Base-by-base conservation (phyloP, 164 flowering plant species). In the Nymphaea thermarum region DNA sequence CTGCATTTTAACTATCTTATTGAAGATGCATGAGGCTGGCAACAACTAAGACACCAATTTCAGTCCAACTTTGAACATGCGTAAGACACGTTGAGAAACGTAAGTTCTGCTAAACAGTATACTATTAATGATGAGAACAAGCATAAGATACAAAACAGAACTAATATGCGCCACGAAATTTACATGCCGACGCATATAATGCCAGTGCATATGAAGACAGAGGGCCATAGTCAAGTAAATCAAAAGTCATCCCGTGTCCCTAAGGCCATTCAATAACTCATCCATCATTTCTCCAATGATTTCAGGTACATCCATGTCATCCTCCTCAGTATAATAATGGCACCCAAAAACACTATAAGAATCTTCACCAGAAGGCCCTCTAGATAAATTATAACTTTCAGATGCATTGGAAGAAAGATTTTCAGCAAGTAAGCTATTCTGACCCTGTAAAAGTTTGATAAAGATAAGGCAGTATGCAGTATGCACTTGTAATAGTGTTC, bases 261-360 rank as follows among this genome's bases (percentile, higher is more conserved):
- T 87, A 78, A 94, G 80, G 44, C 97, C 96, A 65, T 86, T 79
- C 62, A 88, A 81, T 57, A 94, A 71, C 68, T 87, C 73, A 77
- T 88, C 99, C 75, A 94, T 88, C 36, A 91, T 82, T 75, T 94
- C 97, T 81, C 91, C 99, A 53, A 91, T 63, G 64, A 81, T 74
- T 71, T 91, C 99, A 36, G 97, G 99, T 71, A 91, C 87, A 73
- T 91, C 97, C 87, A 94, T 86, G 63, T 86, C 96, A 71, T 91
- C 70, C 66, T 71, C 97, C 70, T 87, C 95, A 55, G 16, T 55
- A 16, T 16, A 55, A 8, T 55, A 10, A 55, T 25, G 55, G 12
- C 55, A 6, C 55, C 55, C 55, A 47, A 3, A 5, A 47, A 60
- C 63, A 70, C 62, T 68, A 45, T 60, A 63, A 15, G 65, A 68